Percentiles rank a stretch among this genome's conserved stretches.
These are phyloP conservation scores for Whalleya microplaca DNA, from an alignment of 2,329 filamentous ascomycete genomes.

Conservation along the genomic window DNA sequence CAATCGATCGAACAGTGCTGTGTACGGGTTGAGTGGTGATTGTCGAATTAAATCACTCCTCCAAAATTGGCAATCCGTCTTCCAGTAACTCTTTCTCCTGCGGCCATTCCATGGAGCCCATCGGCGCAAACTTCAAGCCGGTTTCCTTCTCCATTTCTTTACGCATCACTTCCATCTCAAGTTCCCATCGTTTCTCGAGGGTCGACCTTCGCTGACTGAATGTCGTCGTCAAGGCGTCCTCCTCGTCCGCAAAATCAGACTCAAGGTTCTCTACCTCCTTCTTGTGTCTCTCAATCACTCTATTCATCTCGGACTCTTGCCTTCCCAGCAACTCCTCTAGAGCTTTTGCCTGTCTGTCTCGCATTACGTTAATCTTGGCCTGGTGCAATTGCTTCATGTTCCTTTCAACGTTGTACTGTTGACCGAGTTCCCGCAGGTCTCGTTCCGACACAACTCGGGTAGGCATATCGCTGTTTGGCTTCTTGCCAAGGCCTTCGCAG, in stretches of 20 bases:
- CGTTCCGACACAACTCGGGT: slow-evolving; percentile 60
- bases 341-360: slow-evolving; percentile 65
- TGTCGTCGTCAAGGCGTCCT: slow-evolving; percentile 48
- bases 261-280: slow-evolving; percentile 54
- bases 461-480: slow-evolving; percentile 45
- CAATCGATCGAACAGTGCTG: neutral
- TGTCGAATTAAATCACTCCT: slow-evolving; percentile 18
- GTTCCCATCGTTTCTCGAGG: slow-evolving; percentile 54
- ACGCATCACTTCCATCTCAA: slow-evolving; percentile 57
- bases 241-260: slow-evolving; percentile 52
- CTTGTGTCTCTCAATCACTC: slow-evolving; percentile 48
- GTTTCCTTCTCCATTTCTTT: slow-evolving; percentile 54
- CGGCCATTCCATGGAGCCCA: slow-evolving; percentile 47
- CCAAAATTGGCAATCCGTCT: slow-evolving; percentile 26
- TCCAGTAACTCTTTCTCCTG: slow-evolving; percentile 33
- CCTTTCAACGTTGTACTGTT: slow-evolving; percentile 64
- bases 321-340: slow-evolving; percentile 62
- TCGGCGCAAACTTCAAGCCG: slow-evolving; percentile 46
- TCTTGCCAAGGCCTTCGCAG: slow-evolving; percentile 57
- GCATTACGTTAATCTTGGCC: slow-evolving; percentile 65
- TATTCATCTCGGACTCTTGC: slow-evolving; percentile 56
- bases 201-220: slow-evolving; percentile 51
- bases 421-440: slow-evolving; percentile 60
- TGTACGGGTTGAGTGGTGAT: too few relatives aligned
- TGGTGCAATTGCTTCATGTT: slow-evolving; percentile 62